These are phyloP conservation scores for Panaeolus papilionaceus DNA, from an alignment of 768 basidiomycete species.

Conservation along the genomic window DNA sequence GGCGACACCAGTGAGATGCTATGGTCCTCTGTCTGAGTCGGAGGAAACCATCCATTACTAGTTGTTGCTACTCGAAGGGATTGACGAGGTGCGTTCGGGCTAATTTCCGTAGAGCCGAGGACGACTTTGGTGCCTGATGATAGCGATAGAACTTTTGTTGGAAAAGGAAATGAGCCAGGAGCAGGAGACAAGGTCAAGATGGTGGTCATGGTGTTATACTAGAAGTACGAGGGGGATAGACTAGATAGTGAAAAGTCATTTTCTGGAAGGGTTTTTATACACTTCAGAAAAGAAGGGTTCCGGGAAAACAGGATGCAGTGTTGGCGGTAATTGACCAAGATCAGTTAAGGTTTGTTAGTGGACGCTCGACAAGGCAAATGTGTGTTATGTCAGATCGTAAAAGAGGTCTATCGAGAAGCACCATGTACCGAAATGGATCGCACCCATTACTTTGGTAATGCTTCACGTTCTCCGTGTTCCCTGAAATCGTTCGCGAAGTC, in stretches of 20 bases:
- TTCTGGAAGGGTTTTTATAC: slow-evolving; percentile 1
- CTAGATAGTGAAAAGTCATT: not conserved
- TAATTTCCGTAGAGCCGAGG: slow-evolving; percentile 28
- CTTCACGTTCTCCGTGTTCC: slow-evolving; percentile 23
- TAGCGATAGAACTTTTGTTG: slow-evolving; percentile 25
- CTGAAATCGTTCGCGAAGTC: slow-evolving; percentile 16
- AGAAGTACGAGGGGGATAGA: not conserved
- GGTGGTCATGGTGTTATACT: slow-evolving; percentile 17
- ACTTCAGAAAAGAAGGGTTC: slow-evolving; percentile 15
- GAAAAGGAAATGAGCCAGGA: slow-evolving; percentile 28
- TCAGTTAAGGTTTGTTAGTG: slow-evolving; percentile 8
- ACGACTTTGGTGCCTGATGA: slow-evolving; percentile 23
- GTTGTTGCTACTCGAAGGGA: slow-evolving; percentile 31
- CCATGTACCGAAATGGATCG: slow-evolving; percentile 6
- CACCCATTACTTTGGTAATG: slow-evolving; percentile 9
- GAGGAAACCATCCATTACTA: slow-evolving; percentile 52
- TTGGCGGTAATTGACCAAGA: slow-evolving; percentile 11
- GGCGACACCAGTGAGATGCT: slow-evolving; percentile 38
- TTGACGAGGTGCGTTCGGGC: slow-evolving; percentile 14
- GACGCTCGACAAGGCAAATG: slow-evolving; percentile 3
- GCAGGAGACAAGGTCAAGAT: slow-evolving; percentile 23
- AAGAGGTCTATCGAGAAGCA: slow-evolving; percentile 9
- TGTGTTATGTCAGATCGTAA: slow-evolving; percentile 13
- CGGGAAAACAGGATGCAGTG: slow-evolving; percentile 7
- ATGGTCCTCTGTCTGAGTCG: slow-evolving; percentile 30